phyloP scores from a whole-genome alignment of 257 asterid species.

The Mentha longifolia region DNA sequence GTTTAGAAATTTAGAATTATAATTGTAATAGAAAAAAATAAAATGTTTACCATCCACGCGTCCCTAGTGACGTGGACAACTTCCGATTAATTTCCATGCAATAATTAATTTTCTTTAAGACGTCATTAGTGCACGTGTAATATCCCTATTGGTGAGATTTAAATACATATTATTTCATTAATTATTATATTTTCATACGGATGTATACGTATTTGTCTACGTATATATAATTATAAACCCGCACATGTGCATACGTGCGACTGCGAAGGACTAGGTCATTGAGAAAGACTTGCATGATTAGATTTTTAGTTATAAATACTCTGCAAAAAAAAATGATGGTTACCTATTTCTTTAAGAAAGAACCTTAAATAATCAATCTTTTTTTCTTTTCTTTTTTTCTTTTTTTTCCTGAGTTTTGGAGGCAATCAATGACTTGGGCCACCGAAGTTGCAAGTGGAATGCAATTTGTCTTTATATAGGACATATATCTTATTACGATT shows the following conservation, averaged over 20 bases:
- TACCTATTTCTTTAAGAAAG: constrained; percentile 39
- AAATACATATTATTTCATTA: too few relatives aligned
- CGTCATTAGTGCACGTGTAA: too few relatives aligned
- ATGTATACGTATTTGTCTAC: too few relatives aligned
- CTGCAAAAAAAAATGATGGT: constrained; percentile 29
- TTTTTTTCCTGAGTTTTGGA: constrained; percentile 40
- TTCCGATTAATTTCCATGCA: too few relatives aligned
- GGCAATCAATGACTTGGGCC: constrained; percentile 42
- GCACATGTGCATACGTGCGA: constrained; percentile 10
- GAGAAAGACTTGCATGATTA: constrained; percentile 12
- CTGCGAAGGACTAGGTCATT: constrained; percentile 38
- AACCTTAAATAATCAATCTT: constrained; percentile 37
- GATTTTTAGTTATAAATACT: constrained; percentile 18
- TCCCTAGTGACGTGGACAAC: too few relatives aligned
- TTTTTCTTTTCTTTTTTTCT: too few relatives aligned
- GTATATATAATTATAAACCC: neutral
- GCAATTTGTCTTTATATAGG: constrained; percentile 31
- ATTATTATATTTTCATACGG: too few relatives aligned
- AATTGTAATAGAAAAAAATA: neutral
- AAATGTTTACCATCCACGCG: neutral
- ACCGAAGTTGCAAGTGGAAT: constrained; percentile 38
- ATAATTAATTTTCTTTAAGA: too few relatives aligned
- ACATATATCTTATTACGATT: constrained; percentile 4
- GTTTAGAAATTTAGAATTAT: constrained; percentile 33
- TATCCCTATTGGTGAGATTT: too few relatives aligned